Evolutionary conservation across 306 rosid species (phyloP).

Genomic region (Rubus parviflorus): DNA sequence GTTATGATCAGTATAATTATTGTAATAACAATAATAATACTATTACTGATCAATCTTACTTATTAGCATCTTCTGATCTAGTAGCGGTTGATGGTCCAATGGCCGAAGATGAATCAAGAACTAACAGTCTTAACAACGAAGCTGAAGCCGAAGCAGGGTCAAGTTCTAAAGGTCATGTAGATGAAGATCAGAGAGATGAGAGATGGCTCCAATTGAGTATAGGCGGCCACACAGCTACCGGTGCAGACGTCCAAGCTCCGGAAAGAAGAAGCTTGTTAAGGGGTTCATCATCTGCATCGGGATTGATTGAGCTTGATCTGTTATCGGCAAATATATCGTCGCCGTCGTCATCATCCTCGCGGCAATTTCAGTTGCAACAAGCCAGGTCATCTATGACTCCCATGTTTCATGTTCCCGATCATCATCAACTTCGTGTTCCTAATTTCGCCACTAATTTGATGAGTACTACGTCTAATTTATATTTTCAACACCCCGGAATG

Average conservation of each 20-base stretch:
- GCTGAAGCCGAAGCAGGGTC: conserved; percentile 21
- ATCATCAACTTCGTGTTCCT: conserved; percentile 7
- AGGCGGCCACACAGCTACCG: conserved; percentile 34
- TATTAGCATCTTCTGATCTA: conserved; percentile 60
- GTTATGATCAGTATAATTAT: conserved; percentile 20
- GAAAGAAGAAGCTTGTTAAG: conserved; percentile 3
- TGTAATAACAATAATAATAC: not conserved
- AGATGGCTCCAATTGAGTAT: conserved; percentile 85
- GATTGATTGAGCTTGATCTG: conserved; percentile 66
- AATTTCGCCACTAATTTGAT: conserved; percentile 3
- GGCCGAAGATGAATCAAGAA: conserved; percentile 73
- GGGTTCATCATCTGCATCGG: conserved; percentile 23
- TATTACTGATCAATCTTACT: conserved; percentile 24
- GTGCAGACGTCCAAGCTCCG: conserved; percentile 12
- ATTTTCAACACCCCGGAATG: conserved; percentile 41
- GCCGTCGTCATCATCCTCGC: conserved; percentile 3
- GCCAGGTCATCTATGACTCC: conserved; percentile 10
- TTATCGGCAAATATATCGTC: conserved; percentile 30
- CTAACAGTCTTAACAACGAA: conserved; percentile 36
- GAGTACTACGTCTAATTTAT: conserved; percentile 28
- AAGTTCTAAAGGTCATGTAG: conserved; percentile 5
- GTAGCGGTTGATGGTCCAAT: conserved; percentile 37
- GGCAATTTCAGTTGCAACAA: conserved; percentile 5
- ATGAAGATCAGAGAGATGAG: conserved; percentile 15
- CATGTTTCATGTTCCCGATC: conserved; percentile 10